Base-by-base conservation (phyloP, 2,329 filamentous ascomycete genomes). In the Epichloe coenophiala region DNA sequence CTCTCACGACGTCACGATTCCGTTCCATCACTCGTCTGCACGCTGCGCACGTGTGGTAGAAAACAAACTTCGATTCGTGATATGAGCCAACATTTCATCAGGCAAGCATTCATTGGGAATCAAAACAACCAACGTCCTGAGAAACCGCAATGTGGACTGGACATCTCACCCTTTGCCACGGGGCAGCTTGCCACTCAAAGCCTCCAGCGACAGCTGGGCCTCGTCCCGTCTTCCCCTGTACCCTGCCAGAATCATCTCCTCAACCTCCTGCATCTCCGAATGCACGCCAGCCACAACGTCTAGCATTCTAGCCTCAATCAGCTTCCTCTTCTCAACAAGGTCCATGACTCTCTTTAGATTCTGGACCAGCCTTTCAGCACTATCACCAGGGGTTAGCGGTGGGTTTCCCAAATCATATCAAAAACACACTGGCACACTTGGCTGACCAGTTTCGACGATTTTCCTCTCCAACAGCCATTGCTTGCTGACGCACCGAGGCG, bases 211-310 rank as follows among this genome's bases (percentile, higher is more conserved):
- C 15, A 51, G 35, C 21, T 49, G 57, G 3, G 60, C 51, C 17
- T 65, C 61, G 11, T 51, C 47, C 36, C 61, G 57, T 27, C 65
- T 57, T 0, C 60, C 61, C 6, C 49, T 46, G 43, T 63, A 65
- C 0, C 60, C 64, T 5, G 49, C 56, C 52, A 60, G 49, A 55
- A 68, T 62, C 57, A 63, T 61, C 0, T 49, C 56, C 41, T 67
- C 65, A 1, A 64, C 45, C 19, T 59, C 54, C 5, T 48, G 33
- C 23, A 59, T 55, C 7, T 17, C 48, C n/a, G 37, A 41, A 33
- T 61, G 47, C 36, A 61, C 47, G 23, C 53, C 54, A 15, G 33
- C 41, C 5, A 60, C 54, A 27, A 63, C 48, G n/a, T 57, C 51
- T 36, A 52, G 50, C 60, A 66, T 65, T 42, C 53, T 54, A 1